These are phyloP conservation scores for Blastocystis sp. DNA, from an alignment of 352 stramenopile species.

Conservation along the genomic window DNA sequence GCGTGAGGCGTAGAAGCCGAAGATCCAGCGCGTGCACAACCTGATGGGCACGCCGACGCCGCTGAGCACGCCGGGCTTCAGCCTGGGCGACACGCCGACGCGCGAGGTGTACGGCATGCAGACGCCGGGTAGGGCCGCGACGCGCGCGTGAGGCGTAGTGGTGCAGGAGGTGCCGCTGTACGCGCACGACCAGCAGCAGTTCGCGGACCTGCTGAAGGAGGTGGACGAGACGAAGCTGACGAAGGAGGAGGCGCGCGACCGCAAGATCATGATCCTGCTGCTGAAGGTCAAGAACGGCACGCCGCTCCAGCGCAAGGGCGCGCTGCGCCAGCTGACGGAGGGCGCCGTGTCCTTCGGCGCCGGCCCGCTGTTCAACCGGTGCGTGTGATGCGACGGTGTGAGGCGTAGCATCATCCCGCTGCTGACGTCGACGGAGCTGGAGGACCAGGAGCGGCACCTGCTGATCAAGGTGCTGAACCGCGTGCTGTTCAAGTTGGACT, in stretches of 20 bases:
- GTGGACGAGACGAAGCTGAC: conserved; percentile 76
- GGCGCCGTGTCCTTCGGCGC: conserved; percentile 92
- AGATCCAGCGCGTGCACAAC: conserved; percentile 88
- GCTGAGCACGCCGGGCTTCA: conserved; percentile 80
- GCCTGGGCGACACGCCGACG: conserved; percentile 76
- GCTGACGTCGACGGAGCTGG: conserved; percentile 94
- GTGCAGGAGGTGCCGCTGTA: conserved; percentile 89
- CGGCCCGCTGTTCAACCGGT: conserved; percentile 93
- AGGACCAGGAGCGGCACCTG: conserved; percentile 97
- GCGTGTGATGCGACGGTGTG: neutral
- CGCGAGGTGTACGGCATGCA: conserved; percentile 76
- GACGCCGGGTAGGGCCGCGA: conserved; percentile 73
- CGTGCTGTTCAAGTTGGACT: conserved; percentile 96
- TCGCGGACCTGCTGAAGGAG: conserved; percentile 76
- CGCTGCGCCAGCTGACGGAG: conserved; percentile 85
- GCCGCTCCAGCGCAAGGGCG: conserved; percentile 86
- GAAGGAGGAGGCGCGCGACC: conserved; percentile 88
- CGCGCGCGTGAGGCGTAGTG: conserved; percentile 73
- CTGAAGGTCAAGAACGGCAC: conserved; percentile 99
- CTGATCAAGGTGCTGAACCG: conserved; percentile 99
- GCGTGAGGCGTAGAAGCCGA: conserved; percentile 74
- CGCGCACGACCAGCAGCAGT: conserved; percentile 96
- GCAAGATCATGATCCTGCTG: conserved; percentile 94
- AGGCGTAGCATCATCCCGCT: conserved; percentile 86
- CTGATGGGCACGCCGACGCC: conserved; percentile 90